Evolutionary conservation across 2,329 filamentous ascomycete genomes (phyloP).

Genomic region (Akanthomyces uredinophilus): DNA sequence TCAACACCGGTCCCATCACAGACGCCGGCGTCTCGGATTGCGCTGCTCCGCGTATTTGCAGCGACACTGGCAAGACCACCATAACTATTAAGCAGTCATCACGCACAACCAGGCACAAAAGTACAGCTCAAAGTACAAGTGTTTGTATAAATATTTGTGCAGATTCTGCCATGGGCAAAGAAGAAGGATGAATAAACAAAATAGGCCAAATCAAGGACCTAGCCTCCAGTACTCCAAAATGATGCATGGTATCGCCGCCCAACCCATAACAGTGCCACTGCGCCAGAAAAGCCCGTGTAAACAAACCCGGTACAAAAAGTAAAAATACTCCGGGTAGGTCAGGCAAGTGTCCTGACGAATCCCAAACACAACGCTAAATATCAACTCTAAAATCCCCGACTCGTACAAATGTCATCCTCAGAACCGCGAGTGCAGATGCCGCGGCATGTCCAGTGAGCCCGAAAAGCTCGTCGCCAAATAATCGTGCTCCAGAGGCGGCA

Average conservation of each 20-base stretch:
- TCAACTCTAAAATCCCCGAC: neutral
- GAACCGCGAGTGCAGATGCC: conserved; percentile 2
- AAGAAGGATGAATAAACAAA: neutral
- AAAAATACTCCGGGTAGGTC: too few relatives aligned
- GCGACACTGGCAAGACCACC: too few relatives aligned
- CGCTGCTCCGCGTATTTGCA: too few relatives aligned
- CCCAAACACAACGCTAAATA: neutral
- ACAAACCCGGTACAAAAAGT: neutral
- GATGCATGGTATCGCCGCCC: neutral
- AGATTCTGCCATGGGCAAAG: neutral
- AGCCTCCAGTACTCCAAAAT: neutral
- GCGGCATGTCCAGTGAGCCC: conserved; percentile 1
- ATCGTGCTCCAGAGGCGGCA: conserved; percentile 1
- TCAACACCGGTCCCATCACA: too few relatives aligned
- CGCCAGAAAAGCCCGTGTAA: neutral
- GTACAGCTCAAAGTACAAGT: too few relatives aligned
- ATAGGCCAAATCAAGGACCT: neutral
- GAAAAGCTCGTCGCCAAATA: neutral
- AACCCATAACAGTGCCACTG: neutral
- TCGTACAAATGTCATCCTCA: neutral
- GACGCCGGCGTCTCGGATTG: too few relatives aligned
- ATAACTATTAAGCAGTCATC: too few relatives aligned
- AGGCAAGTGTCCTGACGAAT: neutral
- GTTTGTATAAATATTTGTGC: neutral
- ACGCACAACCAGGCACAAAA: too few relatives aligned